Evolutionary conservation across 495 filamentous ascomycete genomes (phyloP), one percentile per base, ranked within the genome.

Genomic region (Hypoxylon intermedium): DNA sequence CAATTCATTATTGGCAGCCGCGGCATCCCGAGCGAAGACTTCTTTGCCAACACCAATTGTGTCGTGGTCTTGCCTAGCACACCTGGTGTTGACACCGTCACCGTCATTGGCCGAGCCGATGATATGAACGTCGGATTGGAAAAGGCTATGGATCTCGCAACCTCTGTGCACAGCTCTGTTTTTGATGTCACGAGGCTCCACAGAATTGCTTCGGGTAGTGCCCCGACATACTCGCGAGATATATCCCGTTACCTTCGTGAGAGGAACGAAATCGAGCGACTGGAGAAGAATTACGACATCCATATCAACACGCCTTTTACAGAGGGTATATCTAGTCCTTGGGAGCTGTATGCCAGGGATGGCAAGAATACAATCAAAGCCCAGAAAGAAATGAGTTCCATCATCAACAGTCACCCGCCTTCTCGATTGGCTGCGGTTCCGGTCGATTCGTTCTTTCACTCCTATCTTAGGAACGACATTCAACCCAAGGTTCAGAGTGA

Each of bases 21-120:
- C 48, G 90, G 89, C 24, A 82, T 87, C 54, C 86, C 89, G 2
- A 74, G 92, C 37, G 86, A 97, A 45, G 82, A 96, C 38, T 93
- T 99, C 77, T 84, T 96, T 54, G 84, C 85, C 12, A 85, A 96
- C 59, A 97, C 93, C 41, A 94, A 93, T 45, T 99, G 95, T 74
- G 82, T 89, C 34, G 85, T 98, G 40, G 84, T 97, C 38, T 65
- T 97, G 18, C 93, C 95, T 23, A 85, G 80, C 23, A 76, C 80
- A 33, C 82, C 81, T 11, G 89, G 90, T 33, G 90, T 93, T 37
- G 90, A 96, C 58, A 86, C 82, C 50, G 81, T 96, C 19, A 92
- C 89, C 26, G 83, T 99, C 61, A 87, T 92, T 56, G 95, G 95
- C 4, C 92, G 89, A 18, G 71, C 83, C 6, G 83, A 91, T 37